Percentiles rank a stretch among this genome's conserved stretches.
phyloP scores from a whole-genome alignment of 2,329 filamentous ascomycete species.

The Thielaviopsis musarum region DNA sequence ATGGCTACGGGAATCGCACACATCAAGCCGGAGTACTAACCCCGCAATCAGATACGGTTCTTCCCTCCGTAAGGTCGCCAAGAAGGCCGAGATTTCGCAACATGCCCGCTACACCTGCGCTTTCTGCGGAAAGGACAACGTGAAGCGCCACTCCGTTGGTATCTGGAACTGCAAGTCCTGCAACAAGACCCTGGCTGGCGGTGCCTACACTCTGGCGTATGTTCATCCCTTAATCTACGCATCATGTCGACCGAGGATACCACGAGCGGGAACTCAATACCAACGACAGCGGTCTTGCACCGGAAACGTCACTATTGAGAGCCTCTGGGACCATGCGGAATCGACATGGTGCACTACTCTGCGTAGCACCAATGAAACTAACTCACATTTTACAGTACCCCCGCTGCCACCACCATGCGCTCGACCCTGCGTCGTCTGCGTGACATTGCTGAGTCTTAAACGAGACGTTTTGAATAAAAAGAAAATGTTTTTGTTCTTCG shows the following conservation, averaged over 20 bases:
- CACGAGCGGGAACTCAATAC: not conserved
- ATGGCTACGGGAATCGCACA: not conserved
- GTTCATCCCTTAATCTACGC: slow-evolving; percentile 26
- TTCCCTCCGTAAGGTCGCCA: slow-evolving; percentile 87
- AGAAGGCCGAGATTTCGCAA: slow-evolving; percentile 99
- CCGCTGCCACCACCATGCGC: slow-evolving; percentile 82
- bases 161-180: slow-evolving; percentile 97
- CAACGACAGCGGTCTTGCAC: not conserved
- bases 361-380: slow-evolving; percentile 14
- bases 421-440: slow-evolving; percentile 94
- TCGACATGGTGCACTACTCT: not conserved
- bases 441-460: slow-evolving; percentile 91
- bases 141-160: slow-evolving; percentile 78
- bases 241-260: not conserved
- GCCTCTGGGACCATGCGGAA: not conserved
- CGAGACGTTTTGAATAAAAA: slow-evolving; percentile 17
- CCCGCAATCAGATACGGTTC: slow-evolving; percentile 68
- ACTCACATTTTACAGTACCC: slow-evolving; percentile 44
- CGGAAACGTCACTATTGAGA: not conserved
- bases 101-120: slow-evolving; percentile 96
- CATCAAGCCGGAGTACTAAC: slow-evolving; percentile 16
- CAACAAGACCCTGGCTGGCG: slow-evolving; percentile 66
- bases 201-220: slow-evolving; percentile 94
- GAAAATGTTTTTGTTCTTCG: slow-evolving; percentile 12
- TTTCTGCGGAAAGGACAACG: slow-evolving; percentile 94